phyloP scores from a whole-genome alignment of 2,329 filamentous ascomycete species.

The Hypoxylon sp. region DNA sequence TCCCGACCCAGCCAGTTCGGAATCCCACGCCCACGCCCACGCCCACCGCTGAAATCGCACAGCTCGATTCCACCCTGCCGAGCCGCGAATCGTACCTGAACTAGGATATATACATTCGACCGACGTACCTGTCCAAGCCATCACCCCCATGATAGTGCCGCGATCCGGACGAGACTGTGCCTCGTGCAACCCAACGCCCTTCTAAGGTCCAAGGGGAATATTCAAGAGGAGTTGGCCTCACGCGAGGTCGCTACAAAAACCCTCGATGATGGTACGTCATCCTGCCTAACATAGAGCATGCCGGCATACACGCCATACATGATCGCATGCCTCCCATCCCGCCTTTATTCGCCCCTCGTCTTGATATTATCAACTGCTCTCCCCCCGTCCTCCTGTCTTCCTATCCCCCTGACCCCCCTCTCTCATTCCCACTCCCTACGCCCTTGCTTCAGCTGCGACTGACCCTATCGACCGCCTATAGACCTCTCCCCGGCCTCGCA shows the following conservation, averaged over 20 bases:
- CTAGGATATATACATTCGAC: slow-evolving; percentile 26
- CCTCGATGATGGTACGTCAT: slow-evolving; percentile 45
- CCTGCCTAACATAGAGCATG: slow-evolving; percentile 2
- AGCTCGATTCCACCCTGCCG: background rate
- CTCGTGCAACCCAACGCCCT: slow-evolving; percentile 40
- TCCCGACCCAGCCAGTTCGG: slow-evolving; percentile 1
- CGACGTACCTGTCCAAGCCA: slow-evolving; percentile 11
- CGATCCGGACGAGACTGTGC: slow-evolving; percentile 38
- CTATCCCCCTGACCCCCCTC: background rate
- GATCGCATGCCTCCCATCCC: slow-evolving; percentile 20
- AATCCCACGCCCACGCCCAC: background rate
- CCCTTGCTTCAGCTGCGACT: slow-evolving; percentile 22
- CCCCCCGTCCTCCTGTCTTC: background rate
- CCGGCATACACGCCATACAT: slow-evolving; percentile 5
- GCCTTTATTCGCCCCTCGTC: slow-evolving; percentile 7
- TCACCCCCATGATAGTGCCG: slow-evolving; percentile 42
- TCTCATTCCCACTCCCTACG: background rate
- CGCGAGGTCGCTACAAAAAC: slow-evolving; percentile 40
- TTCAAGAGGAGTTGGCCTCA: slow-evolving; percentile 40
- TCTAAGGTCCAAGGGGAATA: slow-evolving; percentile 40
- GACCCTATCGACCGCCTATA: slow-evolving; percentile 41
- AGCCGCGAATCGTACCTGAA: background rate
- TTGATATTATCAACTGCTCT: slow-evolving; percentile 2
- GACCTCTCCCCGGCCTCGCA: slow-evolving; percentile 66
- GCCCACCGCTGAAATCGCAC: slow-evolving; percentile 3